phyloP scores from a whole-genome alignment of 169 alveolate species.

The Toxoplasma gondii region DNA sequence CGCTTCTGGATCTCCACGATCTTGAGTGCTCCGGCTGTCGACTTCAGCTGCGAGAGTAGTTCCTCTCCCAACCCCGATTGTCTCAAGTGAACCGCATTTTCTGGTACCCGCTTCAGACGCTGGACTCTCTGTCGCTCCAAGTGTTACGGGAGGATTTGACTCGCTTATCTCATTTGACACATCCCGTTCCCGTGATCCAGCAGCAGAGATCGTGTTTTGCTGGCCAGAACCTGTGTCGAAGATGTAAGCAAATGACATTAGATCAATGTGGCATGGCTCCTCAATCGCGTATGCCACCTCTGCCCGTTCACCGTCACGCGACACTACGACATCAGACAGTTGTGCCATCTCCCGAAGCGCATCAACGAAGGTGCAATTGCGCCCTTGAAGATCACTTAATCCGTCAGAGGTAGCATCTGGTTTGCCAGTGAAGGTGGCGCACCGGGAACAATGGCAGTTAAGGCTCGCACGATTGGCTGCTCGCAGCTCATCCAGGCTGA shows the following conservation, averaged over 20 bases:
- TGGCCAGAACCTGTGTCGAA: background rate
- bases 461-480: background rate
- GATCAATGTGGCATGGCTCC: slow-evolving; percentile 20
- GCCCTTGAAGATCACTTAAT: background rate
- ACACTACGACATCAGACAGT: background rate
- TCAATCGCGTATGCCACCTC: slow-evolving; percentile 4
- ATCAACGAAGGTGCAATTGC: background rate
- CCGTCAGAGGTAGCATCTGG: background rate
- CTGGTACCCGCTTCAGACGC: too few species aligned
- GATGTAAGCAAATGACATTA: background rate
- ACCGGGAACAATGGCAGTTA: background rate
- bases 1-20: too few species aligned
- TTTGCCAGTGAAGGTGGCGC: background rate
- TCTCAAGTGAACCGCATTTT: too few species aligned
- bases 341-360: background rate
- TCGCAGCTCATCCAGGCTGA: slow-evolving; percentile 26
- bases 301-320: background rate
- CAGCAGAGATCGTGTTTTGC: background rate
- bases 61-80: too few species aligned
- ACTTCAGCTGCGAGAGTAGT: too few species aligned
- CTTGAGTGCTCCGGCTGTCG: too few species aligned
- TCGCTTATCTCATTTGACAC: background rate
- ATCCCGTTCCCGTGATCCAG: background rate
- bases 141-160: background rate
- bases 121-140: too few species aligned